These are phyloP conservation scores for Boletus patriciae DNA, from an alignment of 768 basidiomycete genomes.

Conservation along the genomic window DNA sequence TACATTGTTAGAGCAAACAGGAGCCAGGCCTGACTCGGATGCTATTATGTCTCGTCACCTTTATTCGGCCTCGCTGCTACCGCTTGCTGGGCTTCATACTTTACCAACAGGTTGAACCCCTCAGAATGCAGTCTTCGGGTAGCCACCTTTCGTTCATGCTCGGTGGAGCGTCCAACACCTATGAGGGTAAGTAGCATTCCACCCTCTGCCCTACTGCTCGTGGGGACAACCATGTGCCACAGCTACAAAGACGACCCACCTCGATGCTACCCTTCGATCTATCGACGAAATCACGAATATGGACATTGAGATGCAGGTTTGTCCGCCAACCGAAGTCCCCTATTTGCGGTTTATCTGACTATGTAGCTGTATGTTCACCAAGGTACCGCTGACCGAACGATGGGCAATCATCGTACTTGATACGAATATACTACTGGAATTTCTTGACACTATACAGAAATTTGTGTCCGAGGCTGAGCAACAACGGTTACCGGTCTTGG, in stretches of 20 bases:
- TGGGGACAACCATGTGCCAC: background rate
- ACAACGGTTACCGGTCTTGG: constrained; percentile 46
- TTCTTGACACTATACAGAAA: constrained; percentile 60
- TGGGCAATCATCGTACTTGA: constrained; percentile 63
- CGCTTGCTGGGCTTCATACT: background rate
- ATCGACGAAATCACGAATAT: constrained; percentile 58
- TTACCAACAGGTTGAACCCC: background rate
- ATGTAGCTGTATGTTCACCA: background rate
- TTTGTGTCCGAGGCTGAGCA: constrained; percentile 65
- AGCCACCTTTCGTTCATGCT: background rate
- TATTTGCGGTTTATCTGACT: background rate
- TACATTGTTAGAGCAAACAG: too few species aligned
- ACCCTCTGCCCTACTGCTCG: background rate
- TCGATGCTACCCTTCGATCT: constrained; percentile 45
- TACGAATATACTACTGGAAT: constrained; percentile 74
- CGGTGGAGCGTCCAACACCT: background rate
- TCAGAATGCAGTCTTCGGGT: constrained; percentile 6
- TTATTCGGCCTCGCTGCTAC: background rate
- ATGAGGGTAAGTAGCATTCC: constrained; percentile 12
- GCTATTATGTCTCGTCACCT: background rate
- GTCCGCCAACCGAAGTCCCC: constrained; percentile 12
- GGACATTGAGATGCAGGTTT: constrained; percentile 76
- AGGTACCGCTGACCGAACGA: constrained; percentile 46
- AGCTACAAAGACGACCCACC: constrained; percentile 13
- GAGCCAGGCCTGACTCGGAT: too few species aligned